Conservation (phyloP, 495 filamentous ascomycete genomes). For the Penicillium macrosclerotiorum region DNA sequence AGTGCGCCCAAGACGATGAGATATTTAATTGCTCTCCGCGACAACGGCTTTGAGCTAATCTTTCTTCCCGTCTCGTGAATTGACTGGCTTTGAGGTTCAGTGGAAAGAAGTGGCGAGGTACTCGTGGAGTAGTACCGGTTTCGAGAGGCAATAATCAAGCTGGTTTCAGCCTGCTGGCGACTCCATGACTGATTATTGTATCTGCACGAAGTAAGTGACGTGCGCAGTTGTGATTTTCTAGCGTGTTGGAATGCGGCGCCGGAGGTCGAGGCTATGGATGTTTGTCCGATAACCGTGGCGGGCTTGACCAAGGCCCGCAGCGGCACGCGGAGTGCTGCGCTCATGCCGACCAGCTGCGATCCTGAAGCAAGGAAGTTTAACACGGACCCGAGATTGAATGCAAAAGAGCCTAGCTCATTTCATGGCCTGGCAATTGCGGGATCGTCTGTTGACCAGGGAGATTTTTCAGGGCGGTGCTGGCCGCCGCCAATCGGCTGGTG, state of each 20-base stretch:
- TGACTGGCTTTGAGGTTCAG: constrained; percentile 7
- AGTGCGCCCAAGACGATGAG: constrained; percentile 53
- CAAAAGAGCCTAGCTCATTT: constrained; percentile 9
- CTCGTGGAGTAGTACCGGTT: constrained; percentile 18
- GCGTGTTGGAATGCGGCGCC: constrained; percentile 5
- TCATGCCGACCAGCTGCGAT: constrained; percentile 33
- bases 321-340: constrained; percentile 35
- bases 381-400: constrained; percentile 1
- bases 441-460: constrained; percentile 20
- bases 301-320: constrained; percentile 39
- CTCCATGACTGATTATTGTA: constrained; percentile 1
- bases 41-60: constrained; percentile 16
- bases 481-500: constrained; percentile 29
- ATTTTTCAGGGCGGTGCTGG: constrained; percentile 24
- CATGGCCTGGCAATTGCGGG: constrained; percentile 9
- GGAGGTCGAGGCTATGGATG: constrained; percentile 22
- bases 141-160: not conserved
- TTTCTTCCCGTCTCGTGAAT: constrained; percentile 13
- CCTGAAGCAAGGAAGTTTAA: not conserved
- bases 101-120: constrained; percentile 14
- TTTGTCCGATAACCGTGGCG: constrained; percentile 26
- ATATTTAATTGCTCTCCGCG: constrained; percentile 39
- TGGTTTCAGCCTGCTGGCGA: not conserved
- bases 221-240: constrained; percentile 2
- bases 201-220: constrained; percentile 1